phyloP scores from a whole-genome alignment of 2,329 filamentous ascomycete genomes.

The Colletotrichum sidae region DNA sequence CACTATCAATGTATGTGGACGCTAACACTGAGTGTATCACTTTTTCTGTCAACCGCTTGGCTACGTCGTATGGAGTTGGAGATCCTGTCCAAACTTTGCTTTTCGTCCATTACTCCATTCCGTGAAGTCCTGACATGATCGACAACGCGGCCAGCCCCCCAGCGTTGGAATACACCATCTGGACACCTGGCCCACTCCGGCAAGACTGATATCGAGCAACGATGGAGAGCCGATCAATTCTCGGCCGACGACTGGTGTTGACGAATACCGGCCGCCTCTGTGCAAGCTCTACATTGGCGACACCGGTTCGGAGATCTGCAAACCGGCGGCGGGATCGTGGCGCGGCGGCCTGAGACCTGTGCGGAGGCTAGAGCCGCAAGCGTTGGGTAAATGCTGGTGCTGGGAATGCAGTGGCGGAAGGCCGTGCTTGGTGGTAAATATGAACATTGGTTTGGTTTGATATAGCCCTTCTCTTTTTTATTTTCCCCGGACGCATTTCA shows the following conservation, averaged over 20 bases:
- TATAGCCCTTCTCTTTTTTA: too few species aligned
- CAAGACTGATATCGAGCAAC: neutral
- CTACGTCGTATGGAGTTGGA: too few species aligned
- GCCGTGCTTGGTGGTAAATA: neutral
- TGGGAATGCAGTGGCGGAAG: conserved; percentile 10
- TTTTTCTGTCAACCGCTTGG: too few species aligned
- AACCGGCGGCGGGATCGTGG: conserved; percentile 9
- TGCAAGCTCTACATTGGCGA: conserved; percentile 8
- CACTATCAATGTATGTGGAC: too few species aligned
- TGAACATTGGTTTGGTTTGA: too few species aligned
- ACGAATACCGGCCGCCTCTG: neutral
- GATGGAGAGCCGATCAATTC: neutral
- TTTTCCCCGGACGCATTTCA: neutral
- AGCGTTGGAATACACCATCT: too few species aligned
- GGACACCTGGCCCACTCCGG: too few species aligned
- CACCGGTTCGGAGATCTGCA: conserved; percentile 23
- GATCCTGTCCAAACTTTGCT: too few species aligned
- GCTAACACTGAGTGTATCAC: too few species aligned
- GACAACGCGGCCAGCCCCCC: too few species aligned
- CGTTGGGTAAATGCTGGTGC: conserved; percentile 6
- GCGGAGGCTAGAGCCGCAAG: conserved; percentile 15
- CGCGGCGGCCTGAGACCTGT: conserved; percentile 17
- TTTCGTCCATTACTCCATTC: too few species aligned
- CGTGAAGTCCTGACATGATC: too few species aligned
- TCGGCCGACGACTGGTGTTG: neutral